Percentiles rank a stretch among this genome's conserved stretches.
These are phyloP conservation scores for Heterobasidion annosum DNA, from an alignment of 1,284 basidiomycete genomes.

Conservation along the genomic window DNA sequence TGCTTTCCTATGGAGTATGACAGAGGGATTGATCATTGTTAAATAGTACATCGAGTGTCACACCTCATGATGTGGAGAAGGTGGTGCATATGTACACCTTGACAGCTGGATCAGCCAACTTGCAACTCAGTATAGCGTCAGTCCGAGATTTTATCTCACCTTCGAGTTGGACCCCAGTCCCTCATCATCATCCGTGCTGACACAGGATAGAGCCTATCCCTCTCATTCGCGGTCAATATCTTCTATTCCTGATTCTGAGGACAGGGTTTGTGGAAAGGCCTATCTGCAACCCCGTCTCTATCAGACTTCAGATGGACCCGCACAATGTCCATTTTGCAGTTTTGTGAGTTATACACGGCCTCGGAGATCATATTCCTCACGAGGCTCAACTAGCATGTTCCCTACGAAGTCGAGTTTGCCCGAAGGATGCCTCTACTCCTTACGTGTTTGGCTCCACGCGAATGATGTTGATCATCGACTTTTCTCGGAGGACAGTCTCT, in stretches of 20 bases:
- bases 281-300: conserved; percentile 32
- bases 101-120: conserved; percentile 8
- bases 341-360: conserved; percentile 30
- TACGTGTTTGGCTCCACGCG: conserved; percentile 50
- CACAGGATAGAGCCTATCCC: conserved; percentile 40
- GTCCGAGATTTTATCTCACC: background rate
- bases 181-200: background rate
- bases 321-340: conserved; percentile 42
- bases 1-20: no score
- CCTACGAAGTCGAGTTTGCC: conserved; percentile 45
- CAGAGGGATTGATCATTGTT: no score
- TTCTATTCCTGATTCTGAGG: conserved; percentile 42
- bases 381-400: conserved; percentile 30
- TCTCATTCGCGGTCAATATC: conserved; percentile 33
- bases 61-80: conserved; percentile 1
- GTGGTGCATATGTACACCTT: conserved; percentile 21
- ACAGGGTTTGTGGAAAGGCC: conserved; percentile 42
- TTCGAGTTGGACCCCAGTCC: background rate
- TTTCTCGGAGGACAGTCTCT: conserved; percentile 49
- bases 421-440: conserved; percentile 34
- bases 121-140: conserved; percentile 21
- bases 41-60: background rate
- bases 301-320: conserved; percentile 41
- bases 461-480: conserved; percentile 45
- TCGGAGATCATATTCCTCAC: background rate